These are phyloP conservation scores for Penicillium malachiteum DNA, from an alignment of 495 filamentous ascomycete genomes.

Conservation along the genomic window DNA sequence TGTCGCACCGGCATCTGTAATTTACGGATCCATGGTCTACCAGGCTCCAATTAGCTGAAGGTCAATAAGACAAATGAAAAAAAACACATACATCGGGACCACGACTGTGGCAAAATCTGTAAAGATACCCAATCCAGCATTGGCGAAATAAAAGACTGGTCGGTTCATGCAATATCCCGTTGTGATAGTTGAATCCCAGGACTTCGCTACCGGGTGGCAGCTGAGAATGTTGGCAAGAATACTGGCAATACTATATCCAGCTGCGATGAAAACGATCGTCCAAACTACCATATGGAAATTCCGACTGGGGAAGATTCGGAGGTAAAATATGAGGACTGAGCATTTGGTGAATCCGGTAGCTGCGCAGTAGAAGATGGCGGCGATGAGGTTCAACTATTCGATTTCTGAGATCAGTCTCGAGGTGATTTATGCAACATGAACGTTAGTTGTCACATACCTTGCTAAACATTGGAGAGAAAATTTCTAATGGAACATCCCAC, in stretches of 20 bases:
- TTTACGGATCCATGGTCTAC: conserved; percentile 31
- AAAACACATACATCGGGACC: conserved; percentile 37
- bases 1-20: conserved; percentile 34
- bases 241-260: conserved; percentile 34
- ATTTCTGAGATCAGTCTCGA: not conserved
- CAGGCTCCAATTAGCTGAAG: not conserved
- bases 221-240: conserved; percentile 34
- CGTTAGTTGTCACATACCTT: conserved; percentile 11
- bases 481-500: conserved; percentile 23
- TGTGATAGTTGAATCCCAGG: conserved; percentile 29
- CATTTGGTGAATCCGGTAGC: conserved; percentile 41
- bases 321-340: conserved; percentile 49
- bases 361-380: conserved; percentile 36
- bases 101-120: conserved; percentile 38
- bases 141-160: conserved; percentile 37
- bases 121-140: conserved; percentile 34
- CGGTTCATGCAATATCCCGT: conserved; percentile 29
- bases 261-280: conserved; percentile 32
- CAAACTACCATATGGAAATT: conserved; percentile 35
- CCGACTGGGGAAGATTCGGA: conserved; percentile 45
- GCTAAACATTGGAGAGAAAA: conserved; percentile 15
- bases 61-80: not conserved
- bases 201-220: conserved; percentile 31
- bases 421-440: not conserved
- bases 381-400: conserved; percentile 24